Conservation (phyloP, 2,329 filamentous ascomycete species). For the Colletotrichum sp. region DNA sequence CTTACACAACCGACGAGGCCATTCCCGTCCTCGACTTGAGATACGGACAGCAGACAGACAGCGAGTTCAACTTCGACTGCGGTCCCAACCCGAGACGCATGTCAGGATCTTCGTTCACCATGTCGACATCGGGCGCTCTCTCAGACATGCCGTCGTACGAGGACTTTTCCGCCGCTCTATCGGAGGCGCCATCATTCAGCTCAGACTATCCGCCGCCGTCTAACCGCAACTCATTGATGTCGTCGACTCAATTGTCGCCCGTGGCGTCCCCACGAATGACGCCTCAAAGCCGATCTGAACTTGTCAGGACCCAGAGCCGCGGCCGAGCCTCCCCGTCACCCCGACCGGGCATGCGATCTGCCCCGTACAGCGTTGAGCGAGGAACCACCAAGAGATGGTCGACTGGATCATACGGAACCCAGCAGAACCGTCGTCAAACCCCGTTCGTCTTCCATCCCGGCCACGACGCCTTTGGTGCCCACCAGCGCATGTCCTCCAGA, state of each 20-base stretch:
- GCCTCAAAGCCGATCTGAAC: constrained; percentile 63
- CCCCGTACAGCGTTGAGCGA: constrained; percentile 73
- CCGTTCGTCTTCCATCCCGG: constrained; percentile 68
- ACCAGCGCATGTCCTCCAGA: constrained; percentile 59
- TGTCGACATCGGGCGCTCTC: constrained; percentile 69
- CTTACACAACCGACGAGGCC: constrained; percentile 66
- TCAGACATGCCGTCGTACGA: constrained; percentile 76
- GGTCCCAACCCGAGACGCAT: constrained; percentile 64
- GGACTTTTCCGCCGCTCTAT: constrained; percentile 69
- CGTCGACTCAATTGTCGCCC: constrained; percentile 73
- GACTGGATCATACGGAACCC: constrained; percentile 72
- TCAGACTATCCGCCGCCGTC: constrained; percentile 72
- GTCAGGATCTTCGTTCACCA: constrained; percentile 76
- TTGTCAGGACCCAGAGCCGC: constrained; percentile 68
- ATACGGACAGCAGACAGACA: constrained; percentile 54
- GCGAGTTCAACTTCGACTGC: constrained; percentile 57
- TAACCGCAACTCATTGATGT: constrained; percentile 73
- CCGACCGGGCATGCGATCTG: constrained; percentile 69
- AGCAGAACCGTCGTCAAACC: constrained; percentile 58
- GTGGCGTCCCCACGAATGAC: constrained; percentile 74
- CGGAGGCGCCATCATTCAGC: constrained; percentile 70
- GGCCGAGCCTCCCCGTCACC: constrained; percentile 76
- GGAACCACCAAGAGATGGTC: constrained; percentile 78
- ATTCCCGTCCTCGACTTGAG: constrained; percentile 67
- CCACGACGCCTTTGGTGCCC: constrained; percentile 62